Conservation (phyloP, 1,139 yeast species). For the Eremothecium cymbalariae region DNA sequence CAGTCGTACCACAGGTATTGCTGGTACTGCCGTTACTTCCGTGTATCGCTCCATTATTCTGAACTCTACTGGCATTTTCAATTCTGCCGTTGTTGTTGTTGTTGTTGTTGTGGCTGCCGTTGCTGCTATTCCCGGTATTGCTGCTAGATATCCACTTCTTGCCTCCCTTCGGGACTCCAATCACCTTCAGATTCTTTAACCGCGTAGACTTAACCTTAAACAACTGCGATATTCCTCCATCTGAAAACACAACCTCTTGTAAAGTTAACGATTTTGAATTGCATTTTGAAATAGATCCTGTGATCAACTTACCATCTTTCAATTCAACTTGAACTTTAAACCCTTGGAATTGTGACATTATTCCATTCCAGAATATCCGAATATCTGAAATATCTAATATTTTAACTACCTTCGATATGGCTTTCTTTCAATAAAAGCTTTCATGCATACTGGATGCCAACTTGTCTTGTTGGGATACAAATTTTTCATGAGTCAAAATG, state of each 20-base stretch:
- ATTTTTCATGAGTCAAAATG: too few relatives aligned
- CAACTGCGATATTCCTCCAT: constrained; percentile 31
- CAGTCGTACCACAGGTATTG: neutral
- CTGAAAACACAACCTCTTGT: constrained; percentile 28
- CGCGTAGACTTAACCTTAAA: constrained; percentile 31
- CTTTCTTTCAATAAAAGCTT: too few relatives aligned
- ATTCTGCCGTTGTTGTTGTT: constrained; percentile 7
- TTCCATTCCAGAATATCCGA: too few relatives aligned
- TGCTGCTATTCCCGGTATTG: constrained; percentile 12
- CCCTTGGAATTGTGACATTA: constrained; percentile 29
- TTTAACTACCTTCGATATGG: too few relatives aligned
- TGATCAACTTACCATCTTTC: constrained; percentile 30
- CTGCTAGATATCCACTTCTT: constrained; percentile 12
- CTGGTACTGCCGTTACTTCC: constrained; percentile 9
- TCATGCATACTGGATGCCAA: too few relatives aligned
- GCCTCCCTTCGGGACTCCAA: constrained; percentile 26
- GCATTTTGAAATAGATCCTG: constrained; percentile 30
- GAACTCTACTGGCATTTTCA: constrained; percentile 3
- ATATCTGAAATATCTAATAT: too few relatives aligned
- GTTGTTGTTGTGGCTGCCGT: constrained; percentile 8
- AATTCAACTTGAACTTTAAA: constrained; percentile 31
- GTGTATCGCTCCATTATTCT: constrained; percentile 15
- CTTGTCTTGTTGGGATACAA: too few relatives aligned
- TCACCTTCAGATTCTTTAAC: constrained; percentile 32
- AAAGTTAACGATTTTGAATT: constrained; percentile 29